A percentile compares a stretch with the other conserved stretches of the same genome.
phyloP scores from a whole-genome alignment of 2,329 filamentous ascomycete genomes.

The Calonectria hongkongensis region DNA sequence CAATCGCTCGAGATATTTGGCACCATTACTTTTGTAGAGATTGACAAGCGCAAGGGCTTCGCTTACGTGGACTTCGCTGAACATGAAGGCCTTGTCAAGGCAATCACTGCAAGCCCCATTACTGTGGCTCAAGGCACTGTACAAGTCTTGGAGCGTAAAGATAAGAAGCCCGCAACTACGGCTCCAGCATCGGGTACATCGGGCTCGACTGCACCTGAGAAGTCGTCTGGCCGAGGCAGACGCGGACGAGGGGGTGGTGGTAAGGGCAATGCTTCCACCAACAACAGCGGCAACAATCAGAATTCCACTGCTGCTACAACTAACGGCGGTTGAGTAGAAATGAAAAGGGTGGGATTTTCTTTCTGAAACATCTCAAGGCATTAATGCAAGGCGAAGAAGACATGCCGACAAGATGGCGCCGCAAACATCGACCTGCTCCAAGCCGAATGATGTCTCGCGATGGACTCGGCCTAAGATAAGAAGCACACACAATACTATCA shows the following conservation, averaged over 20 bases:
- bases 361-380: constrained; percentile 37
- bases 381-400: constrained; percentile 29
- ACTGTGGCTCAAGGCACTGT: constrained; percentile 89
- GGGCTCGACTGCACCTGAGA: constrained; percentile 52
- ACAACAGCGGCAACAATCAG: constrained; percentile 40
- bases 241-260: constrained; percentile 58
- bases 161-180: constrained; percentile 65
- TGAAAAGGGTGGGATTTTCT: constrained; percentile 35
- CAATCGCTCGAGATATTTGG: constrained; percentile 85
- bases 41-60: constrained; percentile 96
- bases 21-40: constrained; percentile 85
- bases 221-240: constrained; percentile 57
- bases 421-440: constrained; percentile 11
- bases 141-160: constrained; percentile 89
- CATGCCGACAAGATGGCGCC: constrained; percentile 9
- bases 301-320: constrained; percentile 31
- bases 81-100: constrained; percentile 82
- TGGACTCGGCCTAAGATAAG: constrained; percentile 20
- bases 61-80: constrained; percentile 93
- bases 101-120: constrained; percentile 87
- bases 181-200: constrained; percentile 43
- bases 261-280: constrained; percentile 50
- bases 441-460: constrained; percentile 27
- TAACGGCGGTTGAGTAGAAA: constrained; percentile 47
- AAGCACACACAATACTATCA: constrained; percentile 16